Evolutionary conservation across 106 monocot species (phyloP).

Genomic region (Dioscorea alata): DNA sequence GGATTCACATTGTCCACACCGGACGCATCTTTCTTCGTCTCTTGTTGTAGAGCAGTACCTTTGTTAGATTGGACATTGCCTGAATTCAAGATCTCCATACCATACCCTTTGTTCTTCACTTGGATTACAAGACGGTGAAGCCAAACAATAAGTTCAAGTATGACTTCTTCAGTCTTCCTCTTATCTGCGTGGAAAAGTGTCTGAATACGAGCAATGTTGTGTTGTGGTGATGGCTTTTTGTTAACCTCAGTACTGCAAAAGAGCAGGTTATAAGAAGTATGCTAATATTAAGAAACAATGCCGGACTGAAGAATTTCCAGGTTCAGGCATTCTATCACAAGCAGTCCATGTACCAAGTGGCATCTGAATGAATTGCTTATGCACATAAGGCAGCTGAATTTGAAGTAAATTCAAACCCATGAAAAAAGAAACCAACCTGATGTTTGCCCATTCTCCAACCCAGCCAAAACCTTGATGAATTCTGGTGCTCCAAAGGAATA

Average conservation of each 20-base stretch:
- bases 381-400: constrained; percentile 2
- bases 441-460: constrained; percentile 99
- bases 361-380: too few species aligned
- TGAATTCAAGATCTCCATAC: constrained; percentile 29
- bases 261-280: neutral
- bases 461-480: constrained; percentile 99
- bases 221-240: constrained; percentile 35
- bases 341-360: too few species aligned
- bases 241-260: constrained; percentile 55
- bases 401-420: constrained; percentile 57
- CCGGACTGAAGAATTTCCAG: too few species aligned
- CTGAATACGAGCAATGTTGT: constrained; percentile 68
- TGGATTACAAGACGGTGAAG: constrained; percentile 81
- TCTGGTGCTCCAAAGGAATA: constrained; percentile 20
- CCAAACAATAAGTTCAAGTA: constrained; percentile 81
- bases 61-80: constrained; percentile 31
- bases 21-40: neutral
- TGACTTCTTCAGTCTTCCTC: constrained; percentile 75
- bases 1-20: neutral
- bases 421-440: constrained; percentile 51
- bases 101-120: constrained; percentile 87
- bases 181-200: constrained; percentile 89
- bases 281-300: too few species aligned
- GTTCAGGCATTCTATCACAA: too few species aligned
- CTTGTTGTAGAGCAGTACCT: neutral